A percentile compares a stretch with the other conserved stretches of the same genome.
Evolutionary conservation across 2,329 filamentous ascomycete genomes (phyloP).

Genomic region (Neopestalotiopsis clavispora): DNA sequence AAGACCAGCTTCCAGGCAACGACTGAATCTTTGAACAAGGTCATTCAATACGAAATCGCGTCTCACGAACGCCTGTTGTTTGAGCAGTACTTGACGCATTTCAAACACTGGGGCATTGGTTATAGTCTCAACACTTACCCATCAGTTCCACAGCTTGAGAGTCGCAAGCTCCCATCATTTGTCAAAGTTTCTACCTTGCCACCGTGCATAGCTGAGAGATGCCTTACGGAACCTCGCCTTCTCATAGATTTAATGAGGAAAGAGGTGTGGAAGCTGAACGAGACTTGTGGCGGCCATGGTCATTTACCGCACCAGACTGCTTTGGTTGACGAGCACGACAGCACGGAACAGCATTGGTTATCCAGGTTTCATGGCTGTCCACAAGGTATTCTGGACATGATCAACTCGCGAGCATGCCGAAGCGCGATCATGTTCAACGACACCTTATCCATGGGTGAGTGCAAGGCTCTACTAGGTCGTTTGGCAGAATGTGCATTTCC

Average conservation of each 20-base stretch:
- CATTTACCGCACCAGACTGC: background rate
- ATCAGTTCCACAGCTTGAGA: slow-evolving; percentile 12
- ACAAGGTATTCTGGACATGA: slow-evolving; percentile 73
- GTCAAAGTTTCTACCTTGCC: slow-evolving; percentile 68
- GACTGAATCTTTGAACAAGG: slow-evolving; percentile 49
- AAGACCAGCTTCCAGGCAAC: slow-evolving; percentile 24
- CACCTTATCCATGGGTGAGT: slow-evolving; percentile 60
- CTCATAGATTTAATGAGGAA: slow-evolving; percentile 75
- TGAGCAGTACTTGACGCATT: slow-evolving; percentile 54
- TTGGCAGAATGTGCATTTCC: slow-evolving; percentile 72
- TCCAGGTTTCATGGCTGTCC: slow-evolving; percentile 72
- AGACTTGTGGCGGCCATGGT: slow-evolving; percentile 38
- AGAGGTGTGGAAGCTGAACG: slow-evolving; percentile 72
- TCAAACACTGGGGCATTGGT: slow-evolving; percentile 76
- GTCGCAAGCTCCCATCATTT: slow-evolving; percentile 20
- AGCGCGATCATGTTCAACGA: slow-evolving; percentile 92
- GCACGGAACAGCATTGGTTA: slow-evolving; percentile 54
- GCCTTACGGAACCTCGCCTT: slow-evolving; percentile 71
- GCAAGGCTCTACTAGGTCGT: slow-evolving; percentile 57
- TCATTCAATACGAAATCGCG: slow-evolving; percentile 70
- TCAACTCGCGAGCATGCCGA: slow-evolving; percentile 78
- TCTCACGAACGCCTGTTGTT: slow-evolving; percentile 65
- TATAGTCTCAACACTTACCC: slow-evolving; percentile 52
- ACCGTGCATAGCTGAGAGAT: slow-evolving; percentile 75
- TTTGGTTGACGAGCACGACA: background rate